Base-by-base conservation (phyloP, 2,329 filamentous ascomycete species). In the Colletotrichum somersetense region DNA sequence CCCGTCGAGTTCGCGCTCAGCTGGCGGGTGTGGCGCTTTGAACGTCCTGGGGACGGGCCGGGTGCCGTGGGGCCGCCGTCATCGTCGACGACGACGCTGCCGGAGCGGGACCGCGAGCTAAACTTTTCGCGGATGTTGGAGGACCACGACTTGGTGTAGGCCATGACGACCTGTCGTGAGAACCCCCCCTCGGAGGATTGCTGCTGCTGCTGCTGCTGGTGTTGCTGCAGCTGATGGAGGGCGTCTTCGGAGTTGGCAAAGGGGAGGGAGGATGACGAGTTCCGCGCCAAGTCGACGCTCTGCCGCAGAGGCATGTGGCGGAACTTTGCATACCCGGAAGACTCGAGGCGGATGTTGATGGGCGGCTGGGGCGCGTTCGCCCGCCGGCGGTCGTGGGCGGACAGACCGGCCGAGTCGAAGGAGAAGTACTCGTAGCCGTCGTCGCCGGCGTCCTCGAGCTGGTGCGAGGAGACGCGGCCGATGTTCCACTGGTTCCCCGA, bases 401-500 rank as follows among this genome's bases (percentile, higher is more conserved):
- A 70, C 48, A 74, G 64, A 16, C 73, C 73, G 40, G 73, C 73
- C 3, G 71, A 61, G 71, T 74, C 73, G 62, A 72, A 73, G 46
- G 71, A 63, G 46, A 75, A 74, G 35, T 77, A 75, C 57, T 76
- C 78, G 35, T 79, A 79, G 7, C 79, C 77, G 18, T 74, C 74
- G n/a, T 78, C 72, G 56, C 80, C 79, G 1, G 79, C 76, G 33
- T 80, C 76, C 56, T 87, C 85, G 18, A 84, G 79, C 73, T 89
- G 86, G 71, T 85, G 85, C 0, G 87, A 89, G 2, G 86, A 87
- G 61, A 94, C 86, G 66, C 86, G 90, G 30, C 91, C 93, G 16
- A 95, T 87, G 77, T 95, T 95, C 92, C 92, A 94, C 79, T 95
- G 93, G 66, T 85, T 86, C 10, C 90, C 89, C 11, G 91, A 89